Percentiles rank a stretch among this genome's conserved stretches.
These are phyloP conservation scores for Argentina anserina DNA, from an alignment of 306 rosid genomes.

Conservation along the genomic window DNA sequence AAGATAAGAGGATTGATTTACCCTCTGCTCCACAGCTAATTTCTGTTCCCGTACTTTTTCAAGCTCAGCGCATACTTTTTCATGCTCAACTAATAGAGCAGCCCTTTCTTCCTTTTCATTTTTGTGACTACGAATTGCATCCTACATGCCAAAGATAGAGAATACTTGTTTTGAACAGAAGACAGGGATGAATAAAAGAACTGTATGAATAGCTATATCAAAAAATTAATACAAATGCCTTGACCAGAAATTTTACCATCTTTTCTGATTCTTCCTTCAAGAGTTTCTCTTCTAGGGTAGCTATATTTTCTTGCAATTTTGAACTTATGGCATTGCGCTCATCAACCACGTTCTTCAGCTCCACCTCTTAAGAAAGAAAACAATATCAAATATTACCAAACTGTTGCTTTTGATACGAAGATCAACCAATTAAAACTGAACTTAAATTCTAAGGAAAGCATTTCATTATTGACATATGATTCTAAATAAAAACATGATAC, in stretches of 20 bases:
- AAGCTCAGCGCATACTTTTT: conserved; percentile 36
- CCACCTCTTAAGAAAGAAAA: conserved; percentile 53
- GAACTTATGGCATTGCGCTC: conserved; percentile 43
- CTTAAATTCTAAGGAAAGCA: background rate
- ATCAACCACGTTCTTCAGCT: conserved; percentile 51
- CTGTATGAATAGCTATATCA: conserved; percentile 5
- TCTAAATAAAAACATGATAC: background rate
- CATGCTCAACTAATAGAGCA: conserved; percentile 60
- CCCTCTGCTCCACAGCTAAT: conserved; percentile 67
- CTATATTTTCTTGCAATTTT: conserved; percentile 42
- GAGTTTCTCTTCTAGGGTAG: conserved; percentile 53
- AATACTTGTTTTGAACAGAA: too few species aligned
- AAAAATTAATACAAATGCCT: conserved; percentile 16
- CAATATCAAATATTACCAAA: conserved; percentile 15
- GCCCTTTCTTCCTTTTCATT: conserved; percentile 71
- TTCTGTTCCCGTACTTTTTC: conserved; percentile 51
- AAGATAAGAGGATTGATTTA: conserved; percentile 18
- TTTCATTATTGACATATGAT: background rate
- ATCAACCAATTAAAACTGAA: conserved; percentile 11
- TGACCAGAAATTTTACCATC: conserved; percentile 45
- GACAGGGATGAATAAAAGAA: background rate
- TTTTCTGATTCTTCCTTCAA: conserved; percentile 63
- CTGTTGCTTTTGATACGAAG: background rate
- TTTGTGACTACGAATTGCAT: conserved; percentile 52
- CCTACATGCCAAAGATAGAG: conserved; percentile 37